Evolutionary conservation across 352 stramenopile species (phyloP).

Genomic region (Globisporangium spinosum): DNA sequence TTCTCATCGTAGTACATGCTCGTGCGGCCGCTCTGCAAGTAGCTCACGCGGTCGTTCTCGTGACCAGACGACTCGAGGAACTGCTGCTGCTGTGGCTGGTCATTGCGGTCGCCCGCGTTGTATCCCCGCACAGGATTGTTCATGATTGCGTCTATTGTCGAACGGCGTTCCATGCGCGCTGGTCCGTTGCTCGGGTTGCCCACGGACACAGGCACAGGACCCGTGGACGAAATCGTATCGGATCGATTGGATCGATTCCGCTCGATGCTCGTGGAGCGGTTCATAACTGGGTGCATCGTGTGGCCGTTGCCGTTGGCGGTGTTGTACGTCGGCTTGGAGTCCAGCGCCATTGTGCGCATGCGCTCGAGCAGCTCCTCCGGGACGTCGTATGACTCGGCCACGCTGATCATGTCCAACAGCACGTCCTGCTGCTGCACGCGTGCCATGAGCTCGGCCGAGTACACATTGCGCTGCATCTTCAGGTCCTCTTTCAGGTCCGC

Average conservation of each 20-base stretch:
- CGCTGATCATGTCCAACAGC: constrained; percentile 40
- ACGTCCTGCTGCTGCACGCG: constrained; percentile 57
- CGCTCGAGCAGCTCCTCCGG: constrained; percentile 43
- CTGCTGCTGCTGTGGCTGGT: neutral
- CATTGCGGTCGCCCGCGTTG: constrained; percentile 10
- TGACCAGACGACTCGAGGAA: constrained; percentile 22
- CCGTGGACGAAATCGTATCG: constrained; percentile 59
- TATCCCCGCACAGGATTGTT: constrained; percentile 35
- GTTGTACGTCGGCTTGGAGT: constrained; percentile 32
- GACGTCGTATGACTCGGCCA: constrained; percentile 55
- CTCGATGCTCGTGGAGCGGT: constrained; percentile 18
- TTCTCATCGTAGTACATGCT: constrained; percentile 71
- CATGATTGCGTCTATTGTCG: constrained; percentile 47
- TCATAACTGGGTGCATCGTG: constrained; percentile 13
- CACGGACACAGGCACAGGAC: constrained; percentile 59
- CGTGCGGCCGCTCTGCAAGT: constrained; percentile 25
- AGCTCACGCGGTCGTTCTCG: constrained; percentile 23
- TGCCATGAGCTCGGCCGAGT: constrained; percentile 71
- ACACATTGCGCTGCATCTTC: constrained; percentile 75
- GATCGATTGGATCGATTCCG: constrained; percentile 41
- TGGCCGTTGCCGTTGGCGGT: constrained; percentile 16
- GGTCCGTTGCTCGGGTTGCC: constrained; percentile 20
- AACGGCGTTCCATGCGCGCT: constrained; percentile 31
- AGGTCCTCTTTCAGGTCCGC: constrained; percentile 79
- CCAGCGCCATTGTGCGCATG: constrained; percentile 47